Base-by-base conservation (phyloP, 169 alveolate genomes). In the Cyclospora cayetanensis region DNA sequence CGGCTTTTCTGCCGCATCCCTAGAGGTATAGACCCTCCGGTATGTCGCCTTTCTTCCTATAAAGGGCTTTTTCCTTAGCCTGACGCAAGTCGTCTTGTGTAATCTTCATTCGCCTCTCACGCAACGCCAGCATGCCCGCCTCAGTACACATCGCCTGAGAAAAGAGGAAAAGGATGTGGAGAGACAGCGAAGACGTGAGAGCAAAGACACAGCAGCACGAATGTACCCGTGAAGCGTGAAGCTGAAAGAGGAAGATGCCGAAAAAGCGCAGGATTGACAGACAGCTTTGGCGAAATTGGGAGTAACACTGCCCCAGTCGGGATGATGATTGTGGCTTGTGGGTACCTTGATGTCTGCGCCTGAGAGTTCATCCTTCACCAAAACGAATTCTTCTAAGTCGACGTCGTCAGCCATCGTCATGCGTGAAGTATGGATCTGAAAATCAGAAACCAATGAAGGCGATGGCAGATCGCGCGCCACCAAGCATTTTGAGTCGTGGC, bases 291-390 rank as follows among this genome's bases (percentile, higher is more conserved):
- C n/a, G n/a, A n/a, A n/a, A n/a, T n/a, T n/a, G n/a, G n/a, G n/a
- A n/a, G n/a, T n/a, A n/a, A n/a, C n/a, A n/a, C n/a, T n/a, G n/a
- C n/a, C n/a, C n/a, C n/a, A n/a, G n/a, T n/a, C n/a, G n/a, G n/a
- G n/a, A n/a, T n/a, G n/a, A n/a, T n/a, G n/a, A n/a, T n/a, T n/a
- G n/a, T n/a, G n/a, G n/a, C n/a, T n/a, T n/a, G n/a, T n/a, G n/a
- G n/a, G n/a, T n/a, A 91, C 98, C 95, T 98, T 99, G 95, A 99
- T 98, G 95, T 99, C 99, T 27, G 99, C 99, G 20, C 99, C 99
- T 65, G 99, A 96, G 63, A 99, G 97, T 88, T 99, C 99, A 95
- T 99, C 99, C 96, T 99, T 99, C 60, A 99, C 98, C 97, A 98
- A 97, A 34, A 99, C 99, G 79, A 99, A 99, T 95, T 98, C 99